Base-by-base conservation (phyloP, 495 filamentous ascomycete genomes). In the Penicillium dipodomyicola region DNA sequence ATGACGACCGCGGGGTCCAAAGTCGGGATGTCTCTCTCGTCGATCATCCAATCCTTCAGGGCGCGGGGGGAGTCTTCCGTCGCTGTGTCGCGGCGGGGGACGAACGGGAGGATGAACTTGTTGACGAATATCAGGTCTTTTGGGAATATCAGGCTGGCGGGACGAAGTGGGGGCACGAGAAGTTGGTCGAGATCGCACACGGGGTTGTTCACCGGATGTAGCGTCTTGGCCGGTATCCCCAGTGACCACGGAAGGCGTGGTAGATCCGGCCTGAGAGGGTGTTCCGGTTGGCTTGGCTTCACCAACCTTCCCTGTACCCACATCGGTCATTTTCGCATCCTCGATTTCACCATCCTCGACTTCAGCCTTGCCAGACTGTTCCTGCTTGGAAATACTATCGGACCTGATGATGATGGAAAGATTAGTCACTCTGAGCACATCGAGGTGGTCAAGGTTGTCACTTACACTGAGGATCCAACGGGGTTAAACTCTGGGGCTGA, bases 291-390 rank as follows among this genome's bases (percentile, higher is more conserved):
- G 19, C 32, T 62, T 57, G 10, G 23, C 22, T 8, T 63, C 62
- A 7, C 64, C 55, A 1, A 43, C 59, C 33, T 50, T 68, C 4
- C 54, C 44, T 50, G 71, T 23, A 19, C 52, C 64, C 37, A 57
- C 62, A 65, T 79, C 72, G 11, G 58, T 54, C 71, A 78, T 76
- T 60, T 82, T 86, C 12, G 77, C 78, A 70, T 91, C 86, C 62
- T 88, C 85, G 32, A 91, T 87, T 63, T 92, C 89, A 23, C 88
- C 89, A 71, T 91, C 88, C 66, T 91, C 89, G 48, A 87, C 87
- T 63, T 92, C 89, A 10, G 67, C 55, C 45, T 70, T 75, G 12
- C 72, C 59, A 42, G 54, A 29, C 10, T 37, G 61, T 60, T 58
- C 68, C 42, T 59, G 62, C 30, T 65, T 72, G 19, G 63, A 58